Evolutionary conservation across 805 yeast genomes (phyloP).

Genomic region (Candida krabiensis): DNA sequence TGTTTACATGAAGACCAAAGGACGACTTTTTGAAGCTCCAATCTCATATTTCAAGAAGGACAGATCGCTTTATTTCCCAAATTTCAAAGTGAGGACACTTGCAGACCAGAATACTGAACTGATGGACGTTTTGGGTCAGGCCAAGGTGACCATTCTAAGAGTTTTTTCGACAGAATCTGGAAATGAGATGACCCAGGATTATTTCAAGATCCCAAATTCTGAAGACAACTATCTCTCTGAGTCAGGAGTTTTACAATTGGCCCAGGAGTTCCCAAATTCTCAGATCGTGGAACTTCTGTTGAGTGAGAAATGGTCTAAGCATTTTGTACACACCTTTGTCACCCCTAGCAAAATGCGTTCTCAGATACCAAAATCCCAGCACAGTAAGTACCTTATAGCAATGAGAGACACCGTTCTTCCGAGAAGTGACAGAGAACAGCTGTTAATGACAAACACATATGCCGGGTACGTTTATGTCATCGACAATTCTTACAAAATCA

Average conservation of each 20-base stretch:
- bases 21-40: conserved; percentile 84
- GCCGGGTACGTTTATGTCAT: conserved; percentile 83
- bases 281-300: conserved; percentile 78
- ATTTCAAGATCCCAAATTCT: conserved; percentile 47
- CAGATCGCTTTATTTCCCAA: conserved; percentile 80
- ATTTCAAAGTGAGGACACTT: conserved; percentile 60
- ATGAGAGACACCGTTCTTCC: conserved; percentile 57
- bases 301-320: conserved; percentile 73
- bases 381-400: conserved; percentile 60
- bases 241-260: conserved; percentile 42
- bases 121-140: conserved; percentile 41
- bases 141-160: conserved; percentile 61
- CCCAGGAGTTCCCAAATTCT: conserved; percentile 45
- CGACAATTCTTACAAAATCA: conserved; percentile 68
- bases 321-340: conserved; percentile 57
- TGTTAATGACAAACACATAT: conserved; percentile 70
- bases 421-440: conserved; percentile 52
- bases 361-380: conserved; percentile 31
- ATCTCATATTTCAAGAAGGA: conserved; percentile 72
- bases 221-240: conserved; percentile 40
- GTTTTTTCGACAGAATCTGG: conserved; percentile 71
- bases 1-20: conserved; percentile 69
- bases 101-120: conserved; percentile 33
- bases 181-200: conserved; percentile 61
- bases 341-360: conserved; percentile 38